These are phyloP conservation scores for Debaryomyces tyrocola DNA, from an alignment of 805 yeast genomes.

Conservation along the genomic window DNA sequence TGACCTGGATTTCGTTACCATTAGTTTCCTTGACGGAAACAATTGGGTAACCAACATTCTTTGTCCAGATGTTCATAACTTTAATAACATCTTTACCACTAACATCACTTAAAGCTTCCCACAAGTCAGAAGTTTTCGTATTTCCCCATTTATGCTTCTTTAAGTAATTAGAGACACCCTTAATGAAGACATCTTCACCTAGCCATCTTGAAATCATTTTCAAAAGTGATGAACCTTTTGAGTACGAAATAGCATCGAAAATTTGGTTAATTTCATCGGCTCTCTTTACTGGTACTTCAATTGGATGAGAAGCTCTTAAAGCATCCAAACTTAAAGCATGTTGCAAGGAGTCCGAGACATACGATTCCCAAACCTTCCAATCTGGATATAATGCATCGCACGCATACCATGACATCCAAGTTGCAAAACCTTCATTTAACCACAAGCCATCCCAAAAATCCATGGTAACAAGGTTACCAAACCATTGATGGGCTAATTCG, in stretches of 20 bases:
- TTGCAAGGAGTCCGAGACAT: slow-evolving; percentile 75
- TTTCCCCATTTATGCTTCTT: slow-evolving; percentile 76
- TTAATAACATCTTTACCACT: slow-evolving; percentile 70
- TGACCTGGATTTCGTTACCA: slow-evolving; percentile 50
- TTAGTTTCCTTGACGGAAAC: slow-evolving; percentile 59
- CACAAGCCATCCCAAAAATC: slow-evolving; percentile 91
- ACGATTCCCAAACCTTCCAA: slow-evolving; percentile 86
- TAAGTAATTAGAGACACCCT: slow-evolving; percentile 77
- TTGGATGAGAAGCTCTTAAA: slow-evolving; percentile 81
- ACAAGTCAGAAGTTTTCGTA: slow-evolving; percentile 72
- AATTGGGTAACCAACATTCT: slow-evolving; percentile 76
- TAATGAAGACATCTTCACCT: slow-evolving; percentile 73
- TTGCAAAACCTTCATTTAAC: slow-evolving; percentile 88
- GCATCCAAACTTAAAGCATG: slow-evolving; percentile 74
- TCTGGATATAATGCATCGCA: slow-evolving; percentile 76
- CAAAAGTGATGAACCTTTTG: slow-evolving; percentile 76
- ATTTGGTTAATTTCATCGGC: slow-evolving; percentile 83
- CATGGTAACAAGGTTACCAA: slow-evolving; percentile 87
- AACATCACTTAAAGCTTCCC: slow-evolving; percentile 70
- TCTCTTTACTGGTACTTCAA: slow-evolving; percentile 76
- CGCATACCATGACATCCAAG: slow-evolving; percentile 89
- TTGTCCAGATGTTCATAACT: slow-evolving; percentile 82
- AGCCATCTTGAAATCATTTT: slow-evolving; percentile 80
- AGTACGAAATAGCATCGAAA: slow-evolving; percentile 80
- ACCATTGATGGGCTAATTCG: slow-evolving; percentile 92